Conservation (phyloP, 768 basidiomycete species). For the Termitomyces sp. region DNA sequence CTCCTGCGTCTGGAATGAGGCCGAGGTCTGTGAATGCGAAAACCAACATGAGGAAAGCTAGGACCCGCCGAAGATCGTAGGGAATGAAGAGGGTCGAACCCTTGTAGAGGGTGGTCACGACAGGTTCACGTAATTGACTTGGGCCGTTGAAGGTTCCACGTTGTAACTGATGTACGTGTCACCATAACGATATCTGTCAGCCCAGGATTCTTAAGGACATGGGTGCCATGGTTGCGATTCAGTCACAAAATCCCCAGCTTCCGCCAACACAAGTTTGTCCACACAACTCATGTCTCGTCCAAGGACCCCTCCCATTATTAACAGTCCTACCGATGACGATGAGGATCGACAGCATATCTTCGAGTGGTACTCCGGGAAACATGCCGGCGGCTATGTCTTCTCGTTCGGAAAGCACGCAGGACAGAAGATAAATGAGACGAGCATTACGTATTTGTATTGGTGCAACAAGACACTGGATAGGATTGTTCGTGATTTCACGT, state of each 20-base stretch:
- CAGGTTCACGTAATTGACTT: not conserved
- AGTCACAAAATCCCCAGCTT: too few species aligned
- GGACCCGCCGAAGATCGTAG: conserved; percentile 9
- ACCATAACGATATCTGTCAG: not conserved
- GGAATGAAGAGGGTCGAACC: conserved; percentile 30
- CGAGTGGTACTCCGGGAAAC: not conserved
- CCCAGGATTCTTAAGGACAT: not conserved
- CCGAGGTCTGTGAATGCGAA: too few species aligned
- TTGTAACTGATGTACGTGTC: not conserved
- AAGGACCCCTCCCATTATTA: not conserved
- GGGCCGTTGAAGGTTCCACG: not conserved
- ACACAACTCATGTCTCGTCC: not conserved
- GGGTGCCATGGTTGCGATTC: not conserved
- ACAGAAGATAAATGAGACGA: conserved; percentile 4
- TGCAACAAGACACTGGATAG: not conserved
- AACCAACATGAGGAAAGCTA: too few species aligned
- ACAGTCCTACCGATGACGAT: not conserved
- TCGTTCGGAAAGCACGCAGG: conserved; percentile 3
- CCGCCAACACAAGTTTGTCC: too few species aligned
- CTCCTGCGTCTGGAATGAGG: too few species aligned
- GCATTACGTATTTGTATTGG: conserved; percentile 9
- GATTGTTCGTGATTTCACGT: not conserved
- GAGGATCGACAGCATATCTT: not conserved
- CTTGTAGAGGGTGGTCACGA: conserved; percentile 20
- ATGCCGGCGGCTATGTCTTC: conserved; percentile 2